Base-by-base conservation (phyloP, 805 yeast genomes). In the Candida fluviatilis region DNA sequence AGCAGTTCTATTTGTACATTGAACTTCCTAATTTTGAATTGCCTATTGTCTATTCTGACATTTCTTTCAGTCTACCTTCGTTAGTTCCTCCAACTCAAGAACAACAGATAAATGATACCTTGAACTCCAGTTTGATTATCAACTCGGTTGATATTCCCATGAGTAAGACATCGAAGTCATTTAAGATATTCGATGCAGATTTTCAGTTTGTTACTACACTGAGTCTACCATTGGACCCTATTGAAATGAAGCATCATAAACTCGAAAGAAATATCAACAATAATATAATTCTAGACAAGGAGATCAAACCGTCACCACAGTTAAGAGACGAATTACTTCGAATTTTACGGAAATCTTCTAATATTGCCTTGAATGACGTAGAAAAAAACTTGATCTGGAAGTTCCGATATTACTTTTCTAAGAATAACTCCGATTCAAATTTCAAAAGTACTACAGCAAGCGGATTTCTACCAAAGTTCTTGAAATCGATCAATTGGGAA, bases 401-500 rank as follows among this genome's bases (percentile, higher is more conserved):
- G 58, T 91, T 84, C 60, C 65, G 98, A 38, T 93, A 85, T 61
- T 90, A 81, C 58, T 66, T 66, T 44, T 60, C 69, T 38, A 65
- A 58, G 41, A 64, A 62, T 42, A 51, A 52, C 31, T 66, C 84
- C n/a, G 63, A 58, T 40, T 34, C 40, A 18, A 38, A 42, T 13
- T 42, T 34, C 18, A 39, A 41, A 27, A 41, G 39, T 21, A 42
- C 48, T 7, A 40, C 50, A 4, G 53, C 67, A 13, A 60, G 57
- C 36, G 64, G 62, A 31, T 67, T 63, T 37, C 65, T 86, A 39
- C 82, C 90, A 18, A 91, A 91, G 58, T 82, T 93, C 43, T 72
- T 91, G 46, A 88, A 89, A 57, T 81, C 95, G 31, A 84, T 90
- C 13, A 82, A 90, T 48, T 85, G 97, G 86, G 86, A 78, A 26